phyloP scores from a whole-genome alignment of 2,329 filamentous ascomycete species.

The Penicillium griseofulvum region DNA sequence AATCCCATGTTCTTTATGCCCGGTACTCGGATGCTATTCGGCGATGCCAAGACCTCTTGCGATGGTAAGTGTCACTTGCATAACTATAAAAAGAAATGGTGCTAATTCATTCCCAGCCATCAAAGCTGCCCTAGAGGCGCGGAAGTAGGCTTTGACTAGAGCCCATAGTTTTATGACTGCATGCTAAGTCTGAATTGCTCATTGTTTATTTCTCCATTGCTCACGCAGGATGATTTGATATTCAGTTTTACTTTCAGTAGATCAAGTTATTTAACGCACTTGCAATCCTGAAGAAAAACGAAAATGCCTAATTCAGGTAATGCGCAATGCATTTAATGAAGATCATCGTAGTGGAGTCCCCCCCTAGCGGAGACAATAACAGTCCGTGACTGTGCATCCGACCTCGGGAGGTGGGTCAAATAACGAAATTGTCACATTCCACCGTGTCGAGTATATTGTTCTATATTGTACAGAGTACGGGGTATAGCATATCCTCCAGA shows the following conservation, averaged over 20 bases:
- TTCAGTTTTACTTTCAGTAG: neutral
- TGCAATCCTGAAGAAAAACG: neutral
- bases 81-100: neutral
- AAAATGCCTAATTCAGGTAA: neutral
- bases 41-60: slow-evolving; percentile 80
- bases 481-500: neutral
- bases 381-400: no score
- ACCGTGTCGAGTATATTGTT: neutral
- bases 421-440: neutral
- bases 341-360: neutral
- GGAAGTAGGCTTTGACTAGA: slow-evolving; percentile 21
- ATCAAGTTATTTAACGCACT: neutral
- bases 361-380: neutral
- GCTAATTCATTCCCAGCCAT: slow-evolving; percentile 35
- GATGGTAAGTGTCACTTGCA: slow-evolving; percentile 59
- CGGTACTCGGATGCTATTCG: slow-evolving; percentile 86
- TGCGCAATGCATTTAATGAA: neutral
- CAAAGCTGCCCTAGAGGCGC: slow-evolving; percentile 40
- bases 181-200: neutral
- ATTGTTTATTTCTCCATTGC: neutral
- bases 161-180: neutral
- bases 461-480: no score
- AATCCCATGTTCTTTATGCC: slow-evolving; percentile 95
- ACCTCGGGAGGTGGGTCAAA: neutral
- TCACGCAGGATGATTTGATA: neutral